These are phyloP conservation scores for Perkinsela sp. DNA, from an alignment of 208 protist species.

Conservation along the genomic window DNA sequence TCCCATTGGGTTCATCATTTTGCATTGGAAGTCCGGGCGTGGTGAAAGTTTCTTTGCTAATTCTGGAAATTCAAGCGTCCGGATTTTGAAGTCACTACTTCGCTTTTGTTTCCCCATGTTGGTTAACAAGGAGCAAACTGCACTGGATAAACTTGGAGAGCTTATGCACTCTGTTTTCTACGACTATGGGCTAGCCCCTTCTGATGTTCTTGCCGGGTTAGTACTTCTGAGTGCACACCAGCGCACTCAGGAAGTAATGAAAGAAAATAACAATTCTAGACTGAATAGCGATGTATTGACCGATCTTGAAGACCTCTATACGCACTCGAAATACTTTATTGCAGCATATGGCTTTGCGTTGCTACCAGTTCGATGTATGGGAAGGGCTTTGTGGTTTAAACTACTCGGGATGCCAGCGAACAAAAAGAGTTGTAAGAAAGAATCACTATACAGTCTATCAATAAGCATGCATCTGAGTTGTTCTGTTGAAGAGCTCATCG, in stretches of 20 bases:
- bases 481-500: neutral
- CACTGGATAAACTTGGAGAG: too few species aligned
- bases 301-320: neutral
- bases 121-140: too few species aligned
- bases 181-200: conserved; percentile 44
- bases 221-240: conserved; percentile 44
- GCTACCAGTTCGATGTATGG: neutral
- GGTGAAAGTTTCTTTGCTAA: too few species aligned
- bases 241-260: too few species aligned
- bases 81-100: too few species aligned
- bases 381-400: neutral
- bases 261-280: too few species aligned
- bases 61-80: too few species aligned
- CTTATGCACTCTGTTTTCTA: too few species aligned
- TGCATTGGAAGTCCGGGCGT: too few species aligned
- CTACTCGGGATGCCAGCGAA: neutral
- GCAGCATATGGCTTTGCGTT: neutral
- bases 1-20: too few species aligned
- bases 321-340: neutral
- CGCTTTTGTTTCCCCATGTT: too few species aligned
- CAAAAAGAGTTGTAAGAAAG: neutral
- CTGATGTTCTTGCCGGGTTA: conserved; percentile 38
- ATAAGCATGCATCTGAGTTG: neutral
- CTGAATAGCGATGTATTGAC: too few species aligned
- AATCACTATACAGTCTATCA: neutral